These are phyloP conservation scores for Fusarium sp. DNA, from an alignment of 2,329 filamentous ascomycete genomes.

Conservation along the genomic window DNA sequence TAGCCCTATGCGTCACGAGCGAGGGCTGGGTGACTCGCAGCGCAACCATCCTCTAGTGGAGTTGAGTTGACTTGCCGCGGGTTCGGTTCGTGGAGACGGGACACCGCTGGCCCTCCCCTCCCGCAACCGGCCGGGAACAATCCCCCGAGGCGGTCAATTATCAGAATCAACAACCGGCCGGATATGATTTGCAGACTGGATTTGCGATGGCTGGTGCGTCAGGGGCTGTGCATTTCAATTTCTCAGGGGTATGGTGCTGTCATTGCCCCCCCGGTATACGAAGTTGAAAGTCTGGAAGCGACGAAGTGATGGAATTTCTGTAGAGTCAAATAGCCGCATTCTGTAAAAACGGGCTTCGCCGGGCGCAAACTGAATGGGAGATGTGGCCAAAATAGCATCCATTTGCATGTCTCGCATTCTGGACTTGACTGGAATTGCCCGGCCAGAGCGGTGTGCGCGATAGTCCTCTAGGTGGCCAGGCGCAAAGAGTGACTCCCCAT, in stretches of 20 bases:
- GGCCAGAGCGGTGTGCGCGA: background rate
- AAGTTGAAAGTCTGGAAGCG: background rate
- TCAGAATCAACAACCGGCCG: background rate
- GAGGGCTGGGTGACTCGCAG: slow-evolving; percentile 28
- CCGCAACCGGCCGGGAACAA: background rate
- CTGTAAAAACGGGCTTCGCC: background rate
- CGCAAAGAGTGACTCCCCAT: background rate
- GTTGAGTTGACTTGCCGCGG: background rate
- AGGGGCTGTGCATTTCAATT: background rate
- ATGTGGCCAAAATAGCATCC: background rate
- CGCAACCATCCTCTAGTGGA: background rate
- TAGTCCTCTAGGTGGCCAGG: background rate
- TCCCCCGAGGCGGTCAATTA: background rate
- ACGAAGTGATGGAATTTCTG: background rate
- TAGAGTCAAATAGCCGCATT: background rate
- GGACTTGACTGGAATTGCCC: background rate
- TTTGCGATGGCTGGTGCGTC: background rate
- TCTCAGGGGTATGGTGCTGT: background rate
- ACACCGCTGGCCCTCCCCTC: background rate
- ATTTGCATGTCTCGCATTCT: background rate
- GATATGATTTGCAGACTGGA: background rate
- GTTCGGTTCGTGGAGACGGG: background rate
- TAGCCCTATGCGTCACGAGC: slow-evolving; percentile 31
- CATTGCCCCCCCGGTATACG: background rate
- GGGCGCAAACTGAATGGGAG: background rate